Conservation (phyloP, 192 early-diverging fungal genomes). For the Cetraspora pellucida region DNA sequence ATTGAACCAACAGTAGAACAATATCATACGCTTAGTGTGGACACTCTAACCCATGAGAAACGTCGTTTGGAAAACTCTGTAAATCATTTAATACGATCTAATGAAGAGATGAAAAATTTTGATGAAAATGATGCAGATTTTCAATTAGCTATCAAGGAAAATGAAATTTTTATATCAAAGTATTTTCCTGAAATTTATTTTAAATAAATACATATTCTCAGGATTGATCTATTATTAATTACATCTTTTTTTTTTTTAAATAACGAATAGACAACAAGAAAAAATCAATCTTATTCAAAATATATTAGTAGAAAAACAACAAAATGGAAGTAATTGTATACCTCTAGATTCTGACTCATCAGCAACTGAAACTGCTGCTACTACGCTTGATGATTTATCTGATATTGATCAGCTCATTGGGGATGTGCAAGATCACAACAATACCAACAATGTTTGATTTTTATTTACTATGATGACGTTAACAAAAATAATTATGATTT, state of each 20-base stretch:
- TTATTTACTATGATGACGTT: too few species aligned
- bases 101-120: slow-evolving; percentile 43
- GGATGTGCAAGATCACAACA: too few species aligned
- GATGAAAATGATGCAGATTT: slow-evolving; percentile 48
- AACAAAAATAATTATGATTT: too few species aligned
- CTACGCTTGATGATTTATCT: too few species aligned
- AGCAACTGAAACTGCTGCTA: too few species aligned
- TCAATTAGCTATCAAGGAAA: slow-evolving; percentile 40
- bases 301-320: slow-evolving; percentile 18
- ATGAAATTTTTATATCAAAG: slow-evolving; percentile 39
- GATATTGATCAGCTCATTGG: too few species aligned
- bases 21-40: slow-evolving; percentile 32
- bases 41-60: slow-evolving; percentile 43
- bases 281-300: slow-evolving; percentile 9
- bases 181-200: slow-evolving; percentile 7
- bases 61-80: slow-evolving; percentile 46
- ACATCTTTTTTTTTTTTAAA: background rate
- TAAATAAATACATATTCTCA: background rate
- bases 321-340: slow-evolving; percentile 19
- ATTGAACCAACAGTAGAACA: slow-evolving; percentile 24
- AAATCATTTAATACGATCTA: slow-evolving; percentile 43
- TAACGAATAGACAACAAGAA: background rate
- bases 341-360: too few species aligned
- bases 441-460: too few species aligned
- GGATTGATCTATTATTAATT: background rate